Conservation (phyloP, 805 yeast species). For the Suhomyces pyralidae region DNA sequence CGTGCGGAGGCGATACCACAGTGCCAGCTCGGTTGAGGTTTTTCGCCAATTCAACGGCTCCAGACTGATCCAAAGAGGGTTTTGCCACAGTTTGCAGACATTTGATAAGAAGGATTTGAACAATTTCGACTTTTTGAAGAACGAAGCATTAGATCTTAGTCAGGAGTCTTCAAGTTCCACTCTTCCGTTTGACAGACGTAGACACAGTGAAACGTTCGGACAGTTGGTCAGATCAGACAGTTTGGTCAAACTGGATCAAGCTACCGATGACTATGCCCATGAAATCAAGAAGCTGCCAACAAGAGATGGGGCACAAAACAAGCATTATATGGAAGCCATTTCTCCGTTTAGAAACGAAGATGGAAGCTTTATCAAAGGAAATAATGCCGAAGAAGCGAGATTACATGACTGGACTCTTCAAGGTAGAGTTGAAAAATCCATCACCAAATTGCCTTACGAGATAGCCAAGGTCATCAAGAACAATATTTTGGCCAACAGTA, state of each 20-base stretch:
- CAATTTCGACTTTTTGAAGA: slow-evolving; percentile 1
- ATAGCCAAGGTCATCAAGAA: slow-evolving; percentile 60
- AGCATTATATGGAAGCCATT: slow-evolving; percentile 4
- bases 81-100: background rate
- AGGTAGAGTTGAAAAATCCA: slow-evolving; percentile 54
- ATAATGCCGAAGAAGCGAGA: slow-evolving; percentile 50
- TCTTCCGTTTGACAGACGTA: slow-evolving; percentile 17
- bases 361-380: slow-evolving; percentile 42
- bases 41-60: background rate
- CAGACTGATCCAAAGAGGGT: background rate
- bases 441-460: slow-evolving; percentile 52
- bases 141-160: background rate
- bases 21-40: background rate
- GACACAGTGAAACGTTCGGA: slow-evolving; percentile 24
- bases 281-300: slow-evolving; percentile 1
- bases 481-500: slow-evolving; percentile 55
- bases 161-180: background rate
- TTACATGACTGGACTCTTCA: slow-evolving; percentile 53
- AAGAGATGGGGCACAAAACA: background rate
- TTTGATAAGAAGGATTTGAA: background rate
- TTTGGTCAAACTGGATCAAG: slow-evolving; percentile 8
- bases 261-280: slow-evolving; percentile 2
- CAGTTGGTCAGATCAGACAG: slow-evolving; percentile 22
- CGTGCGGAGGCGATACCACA: background rate
- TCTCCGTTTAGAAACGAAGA: slow-evolving; percentile 39